A percentile compares a stretch with the other conserved stretches of the same genome.
phyloP scores from a whole-genome alignment of 2,329 filamentous ascomycete genomes.

The Rhynchosporium agropyri region DNA sequence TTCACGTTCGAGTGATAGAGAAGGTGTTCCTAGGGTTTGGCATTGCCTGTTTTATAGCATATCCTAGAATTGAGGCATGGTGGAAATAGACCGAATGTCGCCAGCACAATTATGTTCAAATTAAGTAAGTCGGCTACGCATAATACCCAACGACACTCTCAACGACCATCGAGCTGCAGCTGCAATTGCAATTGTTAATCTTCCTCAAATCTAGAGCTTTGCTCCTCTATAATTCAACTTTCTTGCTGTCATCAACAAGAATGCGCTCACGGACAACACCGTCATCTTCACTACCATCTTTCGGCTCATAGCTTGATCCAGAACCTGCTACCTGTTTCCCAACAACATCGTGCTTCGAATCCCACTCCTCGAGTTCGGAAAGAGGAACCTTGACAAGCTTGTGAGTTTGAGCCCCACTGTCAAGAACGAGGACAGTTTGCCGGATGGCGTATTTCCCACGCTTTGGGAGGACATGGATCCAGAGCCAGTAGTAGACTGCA shows the following conservation, averaged over 20 bases:
- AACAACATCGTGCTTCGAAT: conserved; percentile 57
- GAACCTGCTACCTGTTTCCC: conserved; percentile 14
- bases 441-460: conserved; percentile 56
- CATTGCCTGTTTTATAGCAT: too few relatives aligned
- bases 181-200: too few relatives aligned
- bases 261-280: conserved; percentile 4
- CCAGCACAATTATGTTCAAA: too few relatives aligned
- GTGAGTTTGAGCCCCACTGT: conserved; percentile 50
- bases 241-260: conserved; percentile 1
- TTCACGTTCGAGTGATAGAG: too few relatives aligned
- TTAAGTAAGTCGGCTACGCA: too few relatives aligned
- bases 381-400: conserved; percentile 57
- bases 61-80: too few relatives aligned
- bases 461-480: conserved; percentile 59
- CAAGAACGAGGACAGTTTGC: conserved; percentile 56
- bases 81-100: too few relatives aligned
- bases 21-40: too few relatives aligned
- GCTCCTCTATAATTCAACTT: neutral
- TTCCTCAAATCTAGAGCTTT: neutral
- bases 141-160: too few relatives aligned
- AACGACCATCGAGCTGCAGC: too few relatives aligned
- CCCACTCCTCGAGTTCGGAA: conserved; percentile 56
- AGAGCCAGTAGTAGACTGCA: conserved; percentile 59
- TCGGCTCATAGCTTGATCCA: conserved; percentile 7
- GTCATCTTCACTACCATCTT: conserved; percentile 9